Evolutionary conservation across 345 rosid species (phyloP), one percentile per base, ranked within the genome.

Genomic region (Aquilaria malaccensis): DNA sequence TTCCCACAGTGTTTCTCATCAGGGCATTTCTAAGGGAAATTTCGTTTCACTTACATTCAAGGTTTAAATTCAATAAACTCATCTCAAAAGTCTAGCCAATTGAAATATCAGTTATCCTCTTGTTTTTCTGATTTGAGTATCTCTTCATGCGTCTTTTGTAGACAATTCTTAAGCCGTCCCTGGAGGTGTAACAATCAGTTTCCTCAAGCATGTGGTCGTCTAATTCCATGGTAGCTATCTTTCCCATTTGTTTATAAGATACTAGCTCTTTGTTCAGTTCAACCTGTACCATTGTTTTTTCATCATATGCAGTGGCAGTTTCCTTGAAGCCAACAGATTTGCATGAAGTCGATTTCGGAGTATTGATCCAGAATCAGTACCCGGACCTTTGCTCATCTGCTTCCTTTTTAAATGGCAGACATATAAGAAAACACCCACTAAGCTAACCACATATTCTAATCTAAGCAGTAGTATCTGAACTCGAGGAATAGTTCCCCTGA

Each of bases 131-230:
- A 7, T 62, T 37, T 22, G 6, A 37, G 33, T n/a, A 33, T 33
- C 14, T 9, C 9, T 47, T 50, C 61, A 10, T 61, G 47, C 73
- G 22, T 22, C 61, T 67, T 64, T 7, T 64, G 73, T 80, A 89
- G 95, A 86, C 87, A 43, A 69, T 61, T 60, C 89, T 85, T 67
- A 62, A 64, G 58, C 88, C 85, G 81, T 92, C 65, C 91, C 97
- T 67, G 97, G 98, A 66, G 98, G 98, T 47, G 87, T 89, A 64
- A 95, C 98, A 13, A 61, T 92, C 66, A 82, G 94, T 92, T 92
- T 67, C 98, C 98, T 56, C 98, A 92, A 74, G 98, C 85, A 83
- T 62, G 89, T 69, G 61, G 51, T 45, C 60, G 56, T 15, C 62
- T 59, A 56, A 33, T n/a, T 52, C 56, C 30, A 12, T 43, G 22